phyloP scores from a whole-genome alignment of 2,329 filamentous ascomycete genomes.

The Alternaria gaisen region DNA sequence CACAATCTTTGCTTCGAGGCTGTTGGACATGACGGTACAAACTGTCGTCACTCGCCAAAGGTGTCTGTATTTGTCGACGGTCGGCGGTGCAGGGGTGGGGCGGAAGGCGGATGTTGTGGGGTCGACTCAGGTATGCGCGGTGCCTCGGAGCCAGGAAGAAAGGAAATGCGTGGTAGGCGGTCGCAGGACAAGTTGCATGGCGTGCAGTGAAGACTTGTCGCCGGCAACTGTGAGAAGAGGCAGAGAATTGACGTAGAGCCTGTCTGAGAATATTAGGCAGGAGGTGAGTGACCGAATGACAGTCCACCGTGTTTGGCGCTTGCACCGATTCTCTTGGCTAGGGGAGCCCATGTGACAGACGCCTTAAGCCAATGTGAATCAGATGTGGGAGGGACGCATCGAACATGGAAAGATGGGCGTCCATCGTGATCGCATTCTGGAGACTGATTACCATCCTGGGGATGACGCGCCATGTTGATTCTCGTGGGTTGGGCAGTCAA shows the following conservation, averaged over 20 bases:
- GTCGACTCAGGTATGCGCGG: slow-evolving; percentile 21
- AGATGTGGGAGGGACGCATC: slow-evolving; percentile 14
- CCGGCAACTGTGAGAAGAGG: slow-evolving; percentile 13
- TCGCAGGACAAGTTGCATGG: slow-evolving; percentile 42
- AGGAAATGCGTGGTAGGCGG: slow-evolving; percentile 30
- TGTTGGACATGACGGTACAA: slow-evolving; percentile 50
- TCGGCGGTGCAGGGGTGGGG: slow-evolving; percentile 7
- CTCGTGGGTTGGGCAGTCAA: slow-evolving; percentile 8
- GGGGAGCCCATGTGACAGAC: slow-evolving; percentile 39
- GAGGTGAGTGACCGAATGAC: slow-evolving; percentile 32
- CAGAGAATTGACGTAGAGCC: slow-evolving; percentile 14
- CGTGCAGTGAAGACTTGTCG: slow-evolving; percentile 28
- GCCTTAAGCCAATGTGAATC: slow-evolving; percentile 25
- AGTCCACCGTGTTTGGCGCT: slow-evolving; percentile 37
- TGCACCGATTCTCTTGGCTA: slow-evolving; percentile 39
- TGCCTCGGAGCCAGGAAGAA: slow-evolving; percentile 20
- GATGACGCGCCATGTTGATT: slow-evolving; percentile 20
- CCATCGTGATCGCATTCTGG: slow-evolving; percentile 20
- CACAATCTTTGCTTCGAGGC: slow-evolving; percentile 82
- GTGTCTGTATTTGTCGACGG: slow-evolving; percentile 2
- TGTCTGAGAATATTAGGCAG: slow-evolving; percentile 6
- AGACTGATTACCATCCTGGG: slow-evolving; percentile 9
- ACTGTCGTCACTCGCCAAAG: neutral
- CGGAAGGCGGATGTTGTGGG: slow-evolving; percentile 5
- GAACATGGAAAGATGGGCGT: slow-evolving; percentile 15